Percentiles rank a stretch among this genome's conserved stretches.
Evolutionary conservation across 2,329 filamentous ascomycete genomes (phyloP).

Genomic region (Myriosclerotinia curreyana): DNA sequence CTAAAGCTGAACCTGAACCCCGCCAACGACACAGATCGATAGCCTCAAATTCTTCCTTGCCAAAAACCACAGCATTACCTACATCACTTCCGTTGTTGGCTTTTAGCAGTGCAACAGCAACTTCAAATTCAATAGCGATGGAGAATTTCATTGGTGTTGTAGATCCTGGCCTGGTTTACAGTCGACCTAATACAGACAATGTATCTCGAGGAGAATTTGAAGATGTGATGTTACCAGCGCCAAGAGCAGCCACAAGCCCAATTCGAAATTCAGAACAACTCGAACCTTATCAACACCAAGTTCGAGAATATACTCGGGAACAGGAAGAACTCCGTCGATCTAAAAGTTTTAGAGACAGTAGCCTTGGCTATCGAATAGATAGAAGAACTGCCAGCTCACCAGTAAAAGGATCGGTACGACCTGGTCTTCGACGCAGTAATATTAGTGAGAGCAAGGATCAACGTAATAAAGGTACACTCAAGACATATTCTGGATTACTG

Average conservation of each 20-base stretch:
- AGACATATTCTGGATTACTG: neutral
- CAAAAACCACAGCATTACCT: constrained; percentile 39
- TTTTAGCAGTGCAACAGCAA: constrained; percentile 41
- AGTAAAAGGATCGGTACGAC: constrained; percentile 34
- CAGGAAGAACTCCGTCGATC: constrained; percentile 36
- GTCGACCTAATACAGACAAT: constrained; percentile 39
- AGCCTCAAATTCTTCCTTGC: constrained; percentile 43
- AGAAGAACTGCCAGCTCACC: constrained; percentile 37
- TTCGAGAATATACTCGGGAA: constrained; percentile 36
- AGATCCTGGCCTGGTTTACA: constrained; percentile 58
- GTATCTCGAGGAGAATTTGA: constrained; percentile 30
- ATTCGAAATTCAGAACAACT: constrained; percentile 29
- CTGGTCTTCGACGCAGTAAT: constrained; percentile 34
- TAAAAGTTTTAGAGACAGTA: constrained; percentile 31
- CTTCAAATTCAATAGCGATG: constrained; percentile 52
- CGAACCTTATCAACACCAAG: constrained; percentile 39
- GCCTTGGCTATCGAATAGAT: constrained; percentile 29
- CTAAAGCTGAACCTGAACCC: constrained; percentile 27
- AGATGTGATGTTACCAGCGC: constrained; percentile 32
- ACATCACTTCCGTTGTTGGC: constrained; percentile 44
- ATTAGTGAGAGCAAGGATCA: constrained; percentile 36
- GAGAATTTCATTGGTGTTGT: constrained; percentile 50
- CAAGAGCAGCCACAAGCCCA: constrained; percentile 35
- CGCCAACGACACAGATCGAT: constrained; percentile 47
- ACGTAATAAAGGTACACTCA: constrained; percentile 29